Conservation (phyloP, 371 early-diverging fungal genomes). For the Lichtheimia ornata region DNA sequence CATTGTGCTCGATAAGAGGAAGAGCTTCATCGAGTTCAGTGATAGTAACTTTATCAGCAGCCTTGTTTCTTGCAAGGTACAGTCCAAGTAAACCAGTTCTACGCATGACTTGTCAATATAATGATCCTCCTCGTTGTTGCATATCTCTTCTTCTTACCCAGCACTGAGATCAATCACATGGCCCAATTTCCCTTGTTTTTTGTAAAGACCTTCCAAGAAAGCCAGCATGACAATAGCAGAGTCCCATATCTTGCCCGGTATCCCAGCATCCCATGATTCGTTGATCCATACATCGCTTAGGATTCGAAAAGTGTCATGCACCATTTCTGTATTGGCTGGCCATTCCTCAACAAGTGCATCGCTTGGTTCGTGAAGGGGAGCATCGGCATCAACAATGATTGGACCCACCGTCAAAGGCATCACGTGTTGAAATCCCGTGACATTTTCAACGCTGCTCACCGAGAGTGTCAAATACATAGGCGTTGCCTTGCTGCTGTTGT, state of each 20-base stretch:
- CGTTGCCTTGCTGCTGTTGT: not conserved
- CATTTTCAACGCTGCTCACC: not conserved
- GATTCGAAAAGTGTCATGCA: slow-evolving; percentile 37
- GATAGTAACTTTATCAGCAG: slow-evolving; percentile 34
- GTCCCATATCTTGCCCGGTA: slow-evolving; percentile 70
- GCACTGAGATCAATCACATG: slow-evolving; percentile 60
- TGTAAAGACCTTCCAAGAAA: slow-evolving; percentile 35
- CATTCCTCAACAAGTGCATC: slow-evolving; percentile 27
- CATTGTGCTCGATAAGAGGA: slow-evolving; percentile 43
- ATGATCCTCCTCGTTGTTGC: not conserved
- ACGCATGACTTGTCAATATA: not conserved
- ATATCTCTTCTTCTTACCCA: slow-evolving; percentile 33
- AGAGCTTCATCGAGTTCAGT: slow-evolving; percentile 62
- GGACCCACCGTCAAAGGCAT: slow-evolving; percentile 54
- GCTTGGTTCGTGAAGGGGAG: not conserved
- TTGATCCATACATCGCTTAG: slow-evolving; percentile 46
- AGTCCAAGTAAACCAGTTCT: slow-evolving; percentile 62
- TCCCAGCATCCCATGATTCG: slow-evolving; percentile 59
- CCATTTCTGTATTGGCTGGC: slow-evolving; percentile 30
- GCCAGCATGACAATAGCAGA: slow-evolving; percentile 58
- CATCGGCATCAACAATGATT: slow-evolving; percentile 14
- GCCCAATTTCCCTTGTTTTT: slow-evolving; percentile 25
- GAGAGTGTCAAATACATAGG: slow-evolving; percentile 14
- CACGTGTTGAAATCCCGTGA: slow-evolving; percentile 13
- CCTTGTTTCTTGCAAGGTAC: slow-evolving; percentile 41